Conservation (phyloP, 208 protist genomes). For the Leptomonas pyrrhocoris region DNA sequence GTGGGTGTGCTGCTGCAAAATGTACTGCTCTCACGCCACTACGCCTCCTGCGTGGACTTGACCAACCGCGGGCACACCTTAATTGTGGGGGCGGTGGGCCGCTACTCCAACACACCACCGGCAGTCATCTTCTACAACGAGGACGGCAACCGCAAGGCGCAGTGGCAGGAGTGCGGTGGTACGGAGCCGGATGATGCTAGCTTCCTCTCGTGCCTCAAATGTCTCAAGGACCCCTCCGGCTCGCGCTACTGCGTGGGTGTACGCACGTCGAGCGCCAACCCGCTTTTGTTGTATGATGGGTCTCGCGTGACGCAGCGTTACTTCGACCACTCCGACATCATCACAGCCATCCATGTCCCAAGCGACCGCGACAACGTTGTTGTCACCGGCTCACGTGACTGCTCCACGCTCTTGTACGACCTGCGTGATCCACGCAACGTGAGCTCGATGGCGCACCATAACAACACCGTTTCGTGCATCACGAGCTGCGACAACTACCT, state of each 20-base stretch:
- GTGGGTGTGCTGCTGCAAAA: conserved; percentile 70
- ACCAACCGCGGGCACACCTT: conserved; percentile 72
- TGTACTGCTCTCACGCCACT: conserved; percentile 78
- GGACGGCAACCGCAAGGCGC: conserved; percentile 54
- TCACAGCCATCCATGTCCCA: conserved; percentile 81
- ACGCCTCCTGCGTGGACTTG: conserved; percentile 85
- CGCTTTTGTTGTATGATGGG: conserved; percentile 71
- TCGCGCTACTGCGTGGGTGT: conserved; percentile 71
- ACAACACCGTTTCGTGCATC: conserved; percentile 80
- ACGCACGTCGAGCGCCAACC: conserved; percentile 43
- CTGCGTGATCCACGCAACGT: conserved; percentile 46
- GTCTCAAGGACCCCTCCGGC: conserved; percentile 38
- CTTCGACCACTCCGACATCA: conserved; percentile 83
- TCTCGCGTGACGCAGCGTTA: conserved; percentile 69
- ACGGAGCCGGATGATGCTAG: conserved; percentile 70
- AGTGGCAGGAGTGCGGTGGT: conserved; percentile 77
- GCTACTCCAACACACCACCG: conserved; percentile 47
- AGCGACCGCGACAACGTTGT: conserved; percentile 63
- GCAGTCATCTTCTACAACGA: conserved; percentile 82
- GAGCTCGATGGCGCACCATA: conserved; percentile 60
- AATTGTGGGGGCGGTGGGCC: conserved; percentile 76
- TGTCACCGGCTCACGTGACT: conserved; percentile 86
- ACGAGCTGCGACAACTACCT: conserved; percentile 76
- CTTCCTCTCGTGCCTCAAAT: conserved; percentile 81
- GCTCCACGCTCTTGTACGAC: conserved; percentile 83